Conservation (phyloP, 306 rosid genomes). For the Pterocarpus santalinus region DNA sequence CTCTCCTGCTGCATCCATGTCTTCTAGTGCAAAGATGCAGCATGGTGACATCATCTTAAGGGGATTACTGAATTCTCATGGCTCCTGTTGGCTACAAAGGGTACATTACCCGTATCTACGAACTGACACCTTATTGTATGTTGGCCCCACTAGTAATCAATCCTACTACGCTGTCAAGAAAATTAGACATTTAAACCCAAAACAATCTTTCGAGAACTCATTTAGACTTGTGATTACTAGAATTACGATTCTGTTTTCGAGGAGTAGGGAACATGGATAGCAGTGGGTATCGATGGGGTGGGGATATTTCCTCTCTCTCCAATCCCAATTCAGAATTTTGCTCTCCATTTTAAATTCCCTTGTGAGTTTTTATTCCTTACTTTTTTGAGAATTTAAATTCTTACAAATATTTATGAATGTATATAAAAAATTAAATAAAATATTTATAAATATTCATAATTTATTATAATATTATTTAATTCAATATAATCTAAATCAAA, state of each 20-base stretch:
- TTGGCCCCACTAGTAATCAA: constrained; percentile 25
- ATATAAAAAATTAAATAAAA: too few species aligned
- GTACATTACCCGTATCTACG: constrained; percentile 70
- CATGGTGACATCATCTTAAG: constrained; percentile 46
- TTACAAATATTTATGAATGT: too few species aligned
- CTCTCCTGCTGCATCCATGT: constrained; percentile 49
- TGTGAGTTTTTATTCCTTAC: too few species aligned
- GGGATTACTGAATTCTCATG: constrained; percentile 58
- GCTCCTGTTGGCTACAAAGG: constrained; percentile 71
- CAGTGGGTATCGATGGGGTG: too few species aligned
- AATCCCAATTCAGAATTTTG: too few species aligned
- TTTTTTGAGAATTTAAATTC: too few species aligned
- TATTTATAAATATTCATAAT: too few species aligned
- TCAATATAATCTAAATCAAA: too few species aligned
- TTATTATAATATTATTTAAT: too few species aligned
- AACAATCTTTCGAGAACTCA: neutral
- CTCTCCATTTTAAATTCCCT: too few species aligned
- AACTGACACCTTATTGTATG: constrained; percentile 65
- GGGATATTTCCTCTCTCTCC: too few species aligned
- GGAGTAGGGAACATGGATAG: neutral
- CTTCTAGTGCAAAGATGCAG: constrained; percentile 50
- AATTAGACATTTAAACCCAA: constrained; percentile 9
- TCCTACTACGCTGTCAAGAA: constrained; percentile 14
- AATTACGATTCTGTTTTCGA: neutral
- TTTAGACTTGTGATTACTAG: neutral